These are phyloP conservation scores for Globisporangium solare DNA, from an alignment of 352 stramenopile genomes.

Conservation along the genomic window DNA sequence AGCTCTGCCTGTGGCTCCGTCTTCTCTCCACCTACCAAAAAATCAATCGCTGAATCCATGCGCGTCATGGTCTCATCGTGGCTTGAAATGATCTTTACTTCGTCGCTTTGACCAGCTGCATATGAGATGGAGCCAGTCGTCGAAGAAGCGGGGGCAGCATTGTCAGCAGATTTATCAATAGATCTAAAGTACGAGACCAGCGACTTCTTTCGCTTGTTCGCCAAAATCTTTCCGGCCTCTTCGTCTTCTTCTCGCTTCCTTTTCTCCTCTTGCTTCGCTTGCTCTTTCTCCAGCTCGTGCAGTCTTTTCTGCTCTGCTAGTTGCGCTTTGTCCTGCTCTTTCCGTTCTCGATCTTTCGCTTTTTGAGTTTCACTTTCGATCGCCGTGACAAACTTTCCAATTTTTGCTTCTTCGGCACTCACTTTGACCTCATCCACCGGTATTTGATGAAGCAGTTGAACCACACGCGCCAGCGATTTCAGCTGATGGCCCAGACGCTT, in stretches of 20 bases:
- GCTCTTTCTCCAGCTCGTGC: slow-evolving; percentile 47
- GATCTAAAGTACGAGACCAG: slow-evolving; percentile 62
- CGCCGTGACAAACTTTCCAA: slow-evolving; percentile 63
- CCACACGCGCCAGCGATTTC: slow-evolving; percentile 57
- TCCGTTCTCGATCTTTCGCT: slow-evolving; percentile 41
- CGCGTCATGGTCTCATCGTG: slow-evolving; percentile 34
- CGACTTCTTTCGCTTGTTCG: slow-evolving; percentile 58
- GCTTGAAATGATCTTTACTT: not conserved
- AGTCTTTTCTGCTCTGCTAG: slow-evolving; percentile 54
- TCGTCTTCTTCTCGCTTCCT: slow-evolving; percentile 46
- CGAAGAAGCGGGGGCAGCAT: not conserved
- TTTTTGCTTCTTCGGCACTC: slow-evolving; percentile 75
- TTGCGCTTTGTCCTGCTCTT: slow-evolving; percentile 57
- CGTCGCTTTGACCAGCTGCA: slow-evolving; percentile 1
- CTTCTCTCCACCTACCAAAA: slow-evolving; percentile 13
- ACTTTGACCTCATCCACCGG: slow-evolving; percentile 76
- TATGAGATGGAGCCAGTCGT: not conserved
- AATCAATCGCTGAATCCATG: slow-evolving; percentile 45
- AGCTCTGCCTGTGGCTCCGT: not conserved
- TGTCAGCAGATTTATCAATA: slow-evolving; percentile 23
- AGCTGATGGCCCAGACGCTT: slow-evolving; percentile 70
- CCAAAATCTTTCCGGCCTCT: slow-evolving; percentile 37
- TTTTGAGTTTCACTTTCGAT: slow-evolving; percentile 66
- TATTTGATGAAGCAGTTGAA: slow-evolving; percentile 61
- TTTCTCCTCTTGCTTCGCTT: slow-evolving; percentile 61